phyloP scores from a whole-genome alignment of 1,284 basidiomycete genomes.

The Lignosus rhinocerotis region DNA sequence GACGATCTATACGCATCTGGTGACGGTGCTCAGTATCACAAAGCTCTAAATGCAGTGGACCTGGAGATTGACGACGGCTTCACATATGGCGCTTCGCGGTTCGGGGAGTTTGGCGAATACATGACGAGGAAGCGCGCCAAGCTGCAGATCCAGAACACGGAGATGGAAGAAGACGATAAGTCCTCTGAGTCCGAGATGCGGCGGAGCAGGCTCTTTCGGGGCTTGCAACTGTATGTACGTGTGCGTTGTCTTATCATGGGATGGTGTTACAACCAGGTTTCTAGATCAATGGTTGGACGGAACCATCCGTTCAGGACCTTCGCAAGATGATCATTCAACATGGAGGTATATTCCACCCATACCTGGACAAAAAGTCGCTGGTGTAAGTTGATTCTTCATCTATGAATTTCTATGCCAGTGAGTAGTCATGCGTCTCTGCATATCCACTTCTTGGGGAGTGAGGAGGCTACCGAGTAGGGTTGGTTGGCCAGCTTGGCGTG shows the following conservation, averaged over 20 bases:
- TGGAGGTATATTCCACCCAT: conserved; percentile 84
- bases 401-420: background rate
- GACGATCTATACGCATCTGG: conserved; percentile 11
- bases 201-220: conserved; percentile 65
- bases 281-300: conserved; percentile 89
- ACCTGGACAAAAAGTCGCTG: conserved; percentile 75
- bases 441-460: too few species aligned
- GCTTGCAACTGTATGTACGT: conserved; percentile 77
- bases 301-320: conserved; percentile 85
- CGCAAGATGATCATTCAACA: conserved; percentile 79
- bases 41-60: conserved; percentile 22
- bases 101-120: conserved; percentile 86
- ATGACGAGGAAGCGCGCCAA: conserved; percentile 91
- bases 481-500: background rate
- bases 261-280: too few species aligned
- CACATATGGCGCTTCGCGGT: conserved; percentile 78
- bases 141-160: conserved; percentile 81
- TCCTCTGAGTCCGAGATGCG: conserved; percentile 23
- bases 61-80: conserved; percentile 26
- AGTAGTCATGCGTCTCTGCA: background rate
- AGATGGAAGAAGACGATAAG: conserved; percentile 44
- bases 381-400: conserved; percentile 51
- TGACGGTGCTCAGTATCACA: conserved; percentile 22
- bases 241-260: too few species aligned
- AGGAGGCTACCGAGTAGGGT: background rate